These are phyloP conservation scores for Mycena capillaripes DNA, from an alignment of 768 basidiomycete genomes.

Conservation along the genomic window DNA sequence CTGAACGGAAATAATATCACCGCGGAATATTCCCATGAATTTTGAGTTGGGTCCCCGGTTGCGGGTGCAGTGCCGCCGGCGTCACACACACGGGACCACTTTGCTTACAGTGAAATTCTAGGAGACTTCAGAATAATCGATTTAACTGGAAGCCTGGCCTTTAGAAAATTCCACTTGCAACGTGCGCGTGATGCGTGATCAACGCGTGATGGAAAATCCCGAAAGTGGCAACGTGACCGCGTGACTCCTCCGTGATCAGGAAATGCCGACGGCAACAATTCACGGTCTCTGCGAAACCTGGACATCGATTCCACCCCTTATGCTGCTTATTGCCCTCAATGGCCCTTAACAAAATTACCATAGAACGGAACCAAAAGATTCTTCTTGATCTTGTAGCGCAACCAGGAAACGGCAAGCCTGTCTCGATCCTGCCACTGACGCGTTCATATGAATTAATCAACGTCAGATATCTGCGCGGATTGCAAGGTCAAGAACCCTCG, in stretches of 20 bases:
- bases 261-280: not conserved
- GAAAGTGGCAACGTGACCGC: no score
- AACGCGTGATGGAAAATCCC: no score
- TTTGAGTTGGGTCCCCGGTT: no score
- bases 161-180: no score
- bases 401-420: constrained; percentile 88
- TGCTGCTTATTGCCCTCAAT: not conserved
- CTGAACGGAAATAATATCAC: no score
- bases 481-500: constrained; percentile 89
- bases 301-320: not conserved
- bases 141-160: no score
- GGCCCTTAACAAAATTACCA: constrained; percentile 66
- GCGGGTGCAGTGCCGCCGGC: no score
- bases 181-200: not conserved
- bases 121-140: no score
- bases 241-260: no score
- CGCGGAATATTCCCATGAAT: no score
- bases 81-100: no score
- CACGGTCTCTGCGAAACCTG: not conserved
- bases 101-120: no score
- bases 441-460: constrained; percentile 33
- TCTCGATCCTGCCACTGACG: constrained; percentile 25
- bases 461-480: constrained; percentile 88
- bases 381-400: constrained; percentile 77
- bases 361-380: constrained; percentile 74